These are phyloP conservation scores for Musa schizocarpa DNA, from an alignment of 176 grass and related monocot genomes.

Conservation along the genomic window DNA sequence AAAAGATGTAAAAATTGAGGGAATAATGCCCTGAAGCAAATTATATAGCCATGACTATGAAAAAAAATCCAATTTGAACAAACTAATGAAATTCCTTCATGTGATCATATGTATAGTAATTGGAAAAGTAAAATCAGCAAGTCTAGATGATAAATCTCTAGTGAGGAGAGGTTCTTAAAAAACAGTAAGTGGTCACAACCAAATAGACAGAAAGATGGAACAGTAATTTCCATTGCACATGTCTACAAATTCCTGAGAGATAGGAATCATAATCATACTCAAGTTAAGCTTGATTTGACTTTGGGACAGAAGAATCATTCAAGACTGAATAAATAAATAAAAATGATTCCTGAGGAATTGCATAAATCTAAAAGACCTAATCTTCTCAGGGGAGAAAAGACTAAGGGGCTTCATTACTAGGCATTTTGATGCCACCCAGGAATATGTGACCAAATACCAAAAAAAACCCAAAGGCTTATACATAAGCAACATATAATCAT, in stretches of 20 bases:
- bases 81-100: not conserved
- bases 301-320: not conserved
- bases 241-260: no score
- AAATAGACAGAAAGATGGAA: no score
- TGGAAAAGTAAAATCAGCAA: no score
- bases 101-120: not conserved
- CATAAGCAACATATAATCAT: no score
- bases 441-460: not conserved
- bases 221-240: no score
- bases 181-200: no score
- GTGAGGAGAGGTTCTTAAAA: no score
- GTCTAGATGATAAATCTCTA: no score
- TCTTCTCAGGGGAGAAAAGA: no score
- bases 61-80: not conserved
- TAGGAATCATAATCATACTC: not conserved
- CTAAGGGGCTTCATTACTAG: not conserved
- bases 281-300: not conserved
- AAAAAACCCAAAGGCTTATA: not conserved
- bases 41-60: not conserved
- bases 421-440: not conserved
- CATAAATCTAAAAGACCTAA: not conserved
- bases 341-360: not conserved
- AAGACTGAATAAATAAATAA: not conserved
- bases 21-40: not conserved
- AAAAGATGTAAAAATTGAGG: not conserved